These are phyloP conservation scores for Ophiostoma himal-ulmi DNA, from an alignment of 2,329 filamentous ascomycete species.

Conservation along the genomic window DNA sequence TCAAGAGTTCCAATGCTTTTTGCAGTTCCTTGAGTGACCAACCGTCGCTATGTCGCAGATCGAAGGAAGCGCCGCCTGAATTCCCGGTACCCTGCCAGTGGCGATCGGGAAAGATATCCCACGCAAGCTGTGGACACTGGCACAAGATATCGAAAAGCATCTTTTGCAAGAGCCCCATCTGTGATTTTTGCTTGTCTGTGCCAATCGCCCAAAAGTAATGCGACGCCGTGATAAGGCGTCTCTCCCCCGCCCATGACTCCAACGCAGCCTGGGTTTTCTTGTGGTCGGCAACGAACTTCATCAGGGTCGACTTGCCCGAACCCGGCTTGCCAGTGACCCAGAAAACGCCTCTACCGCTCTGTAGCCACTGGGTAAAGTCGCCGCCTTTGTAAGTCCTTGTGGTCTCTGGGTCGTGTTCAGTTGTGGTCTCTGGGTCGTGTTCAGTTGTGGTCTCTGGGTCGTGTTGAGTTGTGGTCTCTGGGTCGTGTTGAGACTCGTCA, in stretches of 20 bases:
- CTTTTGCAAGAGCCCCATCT: slow-evolving; percentile 17
- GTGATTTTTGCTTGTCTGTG: slow-evolving; percentile 15
- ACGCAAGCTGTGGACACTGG: slow-evolving; percentile 14
- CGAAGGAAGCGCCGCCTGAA: not conserved
- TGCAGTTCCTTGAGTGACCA: slow-evolving; percentile 10
- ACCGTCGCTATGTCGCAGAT: not conserved
- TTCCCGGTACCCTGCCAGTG: not conserved
- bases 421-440: too few relatives aligned
- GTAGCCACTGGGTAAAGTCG: slow-evolving; percentile 14
- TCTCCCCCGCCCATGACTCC: not conserved
- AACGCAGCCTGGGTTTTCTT: not conserved
- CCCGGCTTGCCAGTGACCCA: slow-evolving; percentile 21
- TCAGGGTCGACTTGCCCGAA: slow-evolving; percentile 20
- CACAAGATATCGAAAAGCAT: slow-evolving; percentile 17
- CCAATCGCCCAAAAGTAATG: slow-evolving; percentile 20
- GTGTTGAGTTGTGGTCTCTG: not conserved
- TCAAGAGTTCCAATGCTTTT: not conserved
- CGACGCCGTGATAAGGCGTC: not conserved
- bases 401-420: too few relatives aligned
- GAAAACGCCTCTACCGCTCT: slow-evolving; percentile 15
- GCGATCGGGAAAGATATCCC: not conserved
- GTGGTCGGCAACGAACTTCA: slow-evolving; percentile 21
- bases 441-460: too few relatives aligned
- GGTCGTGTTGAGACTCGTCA: not conserved
- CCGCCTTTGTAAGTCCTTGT: not conserved